These are phyloP conservation scores for Daucus carota DNA, from an alignment of 129 eudicot genomes.

Conservation along the genomic window DNA sequence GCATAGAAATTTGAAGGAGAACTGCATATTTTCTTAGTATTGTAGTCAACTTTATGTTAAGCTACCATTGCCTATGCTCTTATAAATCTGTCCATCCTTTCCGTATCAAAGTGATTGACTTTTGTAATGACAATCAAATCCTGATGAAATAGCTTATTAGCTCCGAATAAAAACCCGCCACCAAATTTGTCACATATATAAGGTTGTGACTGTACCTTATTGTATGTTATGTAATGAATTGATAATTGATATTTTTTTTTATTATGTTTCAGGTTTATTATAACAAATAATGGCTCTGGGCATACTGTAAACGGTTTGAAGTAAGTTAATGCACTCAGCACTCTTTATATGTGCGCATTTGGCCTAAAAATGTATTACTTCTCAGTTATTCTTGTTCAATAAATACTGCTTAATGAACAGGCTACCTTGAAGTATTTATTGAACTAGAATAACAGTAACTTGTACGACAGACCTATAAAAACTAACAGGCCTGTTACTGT, in stretches of 20 bases:
- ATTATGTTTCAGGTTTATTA: constrained; percentile 51
- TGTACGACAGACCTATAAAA: too few relatives aligned
- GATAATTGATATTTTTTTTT: background rate
- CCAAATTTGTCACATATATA: background rate
- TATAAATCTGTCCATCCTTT: background rate
- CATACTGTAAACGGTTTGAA: constrained; percentile 67
- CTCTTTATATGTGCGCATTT: background rate
- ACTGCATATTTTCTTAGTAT: background rate
- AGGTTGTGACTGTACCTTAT: background rate
- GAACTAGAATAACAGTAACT: too few relatives aligned
- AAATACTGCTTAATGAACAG: background rate
- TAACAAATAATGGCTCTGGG: constrained; percentile 87
- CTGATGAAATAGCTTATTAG: background rate
- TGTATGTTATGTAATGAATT: background rate
- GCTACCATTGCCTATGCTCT: background rate
- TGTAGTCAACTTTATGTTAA: background rate
- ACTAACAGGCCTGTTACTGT: too few relatives aligned
- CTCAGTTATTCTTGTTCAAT: background rate
- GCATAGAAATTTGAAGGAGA: background rate
- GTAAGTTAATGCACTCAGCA: constrained; percentile 27
- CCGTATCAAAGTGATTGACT: background rate
- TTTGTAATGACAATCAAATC: background rate
- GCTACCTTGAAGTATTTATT: too few relatives aligned
- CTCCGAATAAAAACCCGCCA: background rate
- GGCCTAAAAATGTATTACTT: background rate